These are phyloP conservation scores for Mycena polygramma DNA, from an alignment of 768 basidiomycete genomes.

Conservation along the genomic window DNA sequence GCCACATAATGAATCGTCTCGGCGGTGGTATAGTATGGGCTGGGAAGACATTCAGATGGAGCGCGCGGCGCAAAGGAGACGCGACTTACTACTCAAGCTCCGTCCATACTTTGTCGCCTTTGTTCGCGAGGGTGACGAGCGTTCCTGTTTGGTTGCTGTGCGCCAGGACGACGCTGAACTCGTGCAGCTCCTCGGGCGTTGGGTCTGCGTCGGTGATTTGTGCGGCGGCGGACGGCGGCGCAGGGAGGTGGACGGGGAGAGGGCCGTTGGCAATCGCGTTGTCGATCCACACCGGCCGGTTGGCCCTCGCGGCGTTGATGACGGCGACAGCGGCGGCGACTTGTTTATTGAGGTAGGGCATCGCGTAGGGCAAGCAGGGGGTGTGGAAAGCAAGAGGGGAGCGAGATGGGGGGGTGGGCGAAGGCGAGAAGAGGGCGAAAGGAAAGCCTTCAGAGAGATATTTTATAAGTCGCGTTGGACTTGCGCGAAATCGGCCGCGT, in stretches of 20 bases:
- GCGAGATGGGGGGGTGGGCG: too few species aligned
- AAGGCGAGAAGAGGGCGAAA: too few species aligned
- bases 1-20: background rate
- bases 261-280: background rate
- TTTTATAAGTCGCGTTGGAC: too few species aligned
- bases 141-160: background rate
- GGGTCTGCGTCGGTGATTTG: background rate
- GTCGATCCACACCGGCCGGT: background rate
- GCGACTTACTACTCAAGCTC: background rate
- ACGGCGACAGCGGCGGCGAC: too few species aligned
- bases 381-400: too few species aligned
- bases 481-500: too few species aligned
- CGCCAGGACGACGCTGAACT: background rate
- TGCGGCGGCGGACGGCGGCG: background rate
- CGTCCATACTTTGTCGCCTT: background rate
- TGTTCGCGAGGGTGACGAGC: background rate
- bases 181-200: background rate
- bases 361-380: too few species aligned
- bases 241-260: background rate
- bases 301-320: background rate
- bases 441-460: too few species aligned
- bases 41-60: background rate
- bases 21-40: background rate
- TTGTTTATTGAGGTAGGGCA: too few species aligned
- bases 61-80: background rate